Base-by-base conservation (phyloP, 257 asterid species). In the Nicotiana tomentosiformis region DNA sequence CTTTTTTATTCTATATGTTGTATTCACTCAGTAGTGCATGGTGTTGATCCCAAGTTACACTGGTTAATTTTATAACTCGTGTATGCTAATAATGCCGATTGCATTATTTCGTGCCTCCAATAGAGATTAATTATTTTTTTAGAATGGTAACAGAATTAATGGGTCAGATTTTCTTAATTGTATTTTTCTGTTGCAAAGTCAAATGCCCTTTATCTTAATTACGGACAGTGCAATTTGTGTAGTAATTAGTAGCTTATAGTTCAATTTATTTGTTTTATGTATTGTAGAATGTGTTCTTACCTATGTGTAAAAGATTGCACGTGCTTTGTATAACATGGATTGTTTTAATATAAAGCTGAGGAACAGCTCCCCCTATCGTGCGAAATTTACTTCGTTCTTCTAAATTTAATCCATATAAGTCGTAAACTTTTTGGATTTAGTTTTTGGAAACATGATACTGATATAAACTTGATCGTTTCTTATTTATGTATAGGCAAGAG, bases 401-500 rank as follows among this genome's bases (percentile, higher is more conserved):
- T 15, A 39, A 23, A 10, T 39, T 69, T 69, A 30, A 69, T 69
- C 1, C 15, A 39, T 10, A 5, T 1, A 67, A 35, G 33, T 43
- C 10, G 78, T 43, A 70, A 5, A 69, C 29, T 43, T 58, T 43
- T 43, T 20, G 78, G 35, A 70, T 70, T 39, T 70, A 20, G 58
- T 51, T 7, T 70, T 39, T 70, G 0, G n/a, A 70, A n/a, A 2
- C 18, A n/a, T 43, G 1, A 20, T 70, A 20, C 58, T 43, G 26
- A 43, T 10, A 56, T n/a, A 7, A 70, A 43, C 49, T 70, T 43
- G 11, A 7, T n/a, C 0, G 23, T 32, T 43, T 70, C n/a, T 43
- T 78, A 8, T 79, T 32, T 35, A 30, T 61, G 3, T 9, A 72
- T 64, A 79, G 89, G 89, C 89, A 23, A 87, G 87, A 82, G 89